Evolutionary conservation across 805 yeast genomes (phyloP).

Genomic region (Cyberlindnera veronae): DNA sequence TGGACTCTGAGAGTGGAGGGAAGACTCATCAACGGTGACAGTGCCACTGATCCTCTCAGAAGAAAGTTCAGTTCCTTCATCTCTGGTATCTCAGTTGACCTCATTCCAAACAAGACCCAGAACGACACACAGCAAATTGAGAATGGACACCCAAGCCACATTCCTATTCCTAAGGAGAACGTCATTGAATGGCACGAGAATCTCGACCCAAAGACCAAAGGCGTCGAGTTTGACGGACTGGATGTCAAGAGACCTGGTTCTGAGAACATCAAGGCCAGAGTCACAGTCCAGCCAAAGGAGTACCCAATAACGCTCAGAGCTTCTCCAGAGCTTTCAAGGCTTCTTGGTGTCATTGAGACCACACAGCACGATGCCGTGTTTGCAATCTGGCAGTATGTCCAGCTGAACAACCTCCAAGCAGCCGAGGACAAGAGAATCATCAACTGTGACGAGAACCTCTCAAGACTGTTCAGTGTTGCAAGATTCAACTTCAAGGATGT

Average conservation of each 20-base stretch:
- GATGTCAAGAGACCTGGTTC: slow-evolving; percentile 81
- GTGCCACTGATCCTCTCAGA: slow-evolving; percentile 43
- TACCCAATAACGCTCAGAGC: slow-evolving; percentile 64
- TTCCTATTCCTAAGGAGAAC: slow-evolving; percentile 25
- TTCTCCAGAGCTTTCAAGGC: slow-evolving; percentile 59
- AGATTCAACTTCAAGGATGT: slow-evolving; percentile 68
- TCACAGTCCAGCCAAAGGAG: slow-evolving; percentile 79
- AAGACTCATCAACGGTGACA: slow-evolving; percentile 52
- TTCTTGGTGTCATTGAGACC: slow-evolving; percentile 74
- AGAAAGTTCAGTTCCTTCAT: slow-evolving; percentile 75
- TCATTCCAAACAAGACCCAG: slow-evolving; percentile 36
- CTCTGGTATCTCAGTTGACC: slow-evolving; percentile 80
- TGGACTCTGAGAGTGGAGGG: slow-evolving; percentile 95
- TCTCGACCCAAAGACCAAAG: slow-evolving; percentile 38
- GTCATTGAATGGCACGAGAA: slow-evolving; percentile 87
- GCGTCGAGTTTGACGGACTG: slow-evolving; percentile 76
- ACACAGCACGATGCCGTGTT: slow-evolving; percentile 85
- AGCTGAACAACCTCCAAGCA: slow-evolving; percentile 61
- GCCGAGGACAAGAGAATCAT: slow-evolving; percentile 52
- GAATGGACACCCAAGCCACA: slow-evolving; percentile 2
- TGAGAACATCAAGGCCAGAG: slow-evolving; percentile 58
- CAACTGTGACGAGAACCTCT: slow-evolving; percentile 45
- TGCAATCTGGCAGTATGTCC: slow-evolving; percentile 74
- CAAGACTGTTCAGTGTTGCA: slow-evolving; percentile 42
- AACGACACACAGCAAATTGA: not conserved